Evolutionary conservation across 2,329 filamentous ascomycete genomes (phyloP), one percentile per base, ranked within the genome.

Genomic region (Diplodia corticola): DNA sequence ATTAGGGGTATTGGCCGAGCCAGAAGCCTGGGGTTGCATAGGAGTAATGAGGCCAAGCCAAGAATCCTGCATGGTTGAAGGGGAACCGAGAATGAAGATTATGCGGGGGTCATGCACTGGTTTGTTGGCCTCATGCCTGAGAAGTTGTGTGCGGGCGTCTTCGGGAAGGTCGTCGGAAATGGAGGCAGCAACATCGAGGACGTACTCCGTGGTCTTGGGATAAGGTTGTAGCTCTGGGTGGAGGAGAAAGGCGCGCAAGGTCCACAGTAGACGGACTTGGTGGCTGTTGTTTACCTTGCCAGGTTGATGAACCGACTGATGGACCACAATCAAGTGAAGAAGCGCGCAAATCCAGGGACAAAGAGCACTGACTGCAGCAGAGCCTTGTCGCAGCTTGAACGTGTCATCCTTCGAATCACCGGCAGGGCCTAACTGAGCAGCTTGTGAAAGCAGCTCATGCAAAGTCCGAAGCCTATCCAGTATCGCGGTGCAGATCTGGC

Each of bases 181-280:
- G 24, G 76, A 68, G 1, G 78, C 74, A 17, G 80, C 75, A 6
- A 81, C 75, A 67, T 83, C 81, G 69, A 80, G 79, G 22, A 82
- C 69, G 67, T 79, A 76, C 66, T 82, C 79, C 1, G 76, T 71
- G 5, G 76, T 75, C 2, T 69, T 67, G 13, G 74, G 76, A 37
- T 75, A 75, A 7, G 68, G 65, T 60, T 77, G 75, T n/a, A 82
- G 70, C 12, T 69, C 70, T 0, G 79, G 74, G 54, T 80, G 75
- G 15, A 73, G 70, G 26, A 82, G 71, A 7, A 83, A 69, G 3
- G 72, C 67, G 61, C 76, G 77, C 13, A 83, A 73, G 5, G 75
- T 70, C 67, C 69, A 71, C 68, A 77, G 70, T 5, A 77, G 70
- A 67, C 74, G 68, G 63, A 71, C 69, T 67, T 76, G 70, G 68